Conservation (phyloP, 495 filamentous ascomycete species). For the Talaromyces proteolyticus region DNA sequence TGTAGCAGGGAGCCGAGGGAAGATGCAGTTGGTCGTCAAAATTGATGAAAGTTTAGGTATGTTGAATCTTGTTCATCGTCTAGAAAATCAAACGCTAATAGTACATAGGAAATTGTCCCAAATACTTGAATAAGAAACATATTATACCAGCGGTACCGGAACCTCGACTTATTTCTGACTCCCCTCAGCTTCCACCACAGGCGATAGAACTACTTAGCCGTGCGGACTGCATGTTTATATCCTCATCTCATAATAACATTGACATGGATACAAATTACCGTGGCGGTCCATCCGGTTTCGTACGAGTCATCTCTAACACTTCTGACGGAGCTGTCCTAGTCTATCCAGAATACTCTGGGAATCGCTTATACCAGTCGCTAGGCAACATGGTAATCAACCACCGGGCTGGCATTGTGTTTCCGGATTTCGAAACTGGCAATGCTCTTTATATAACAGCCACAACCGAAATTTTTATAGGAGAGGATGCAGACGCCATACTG, state of each 20-base stretch:
- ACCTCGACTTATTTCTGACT: slow-evolving; percentile 46
- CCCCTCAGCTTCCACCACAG: slow-evolving; percentile 28
- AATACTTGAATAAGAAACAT: slow-evolving; percentile 71
- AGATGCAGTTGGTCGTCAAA: slow-evolving; percentile 59
- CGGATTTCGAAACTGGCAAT: slow-evolving; percentile 64
- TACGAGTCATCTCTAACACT: slow-evolving; percentile 52
- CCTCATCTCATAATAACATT: slow-evolving; percentile 48
- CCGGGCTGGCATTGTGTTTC: slow-evolving; percentile 57
- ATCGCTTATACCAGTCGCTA: slow-evolving; percentile 74
- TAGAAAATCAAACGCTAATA: slow-evolving; percentile 1
- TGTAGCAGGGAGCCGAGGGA: slow-evolving; percentile 20
- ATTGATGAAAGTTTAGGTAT: slow-evolving; percentile 63
- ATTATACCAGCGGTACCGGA: slow-evolving; percentile 47
- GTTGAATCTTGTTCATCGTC: slow-evolving; percentile 7
- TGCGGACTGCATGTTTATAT: slow-evolving; percentile 74
- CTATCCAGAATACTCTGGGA: slow-evolving; percentile 79
- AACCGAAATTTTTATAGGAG: slow-evolving; percentile 57
- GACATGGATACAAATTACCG: slow-evolving; percentile 86
- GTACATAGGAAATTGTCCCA: slow-evolving; percentile 65
- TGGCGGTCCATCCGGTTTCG: slow-evolving; percentile 69
- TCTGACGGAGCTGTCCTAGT: slow-evolving; percentile 44
- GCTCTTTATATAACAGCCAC: slow-evolving; percentile 65
- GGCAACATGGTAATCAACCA: slow-evolving; percentile 67
- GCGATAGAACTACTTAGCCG: slow-evolving; percentile 55
- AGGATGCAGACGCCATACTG: slow-evolving; percentile 51